phyloP scores from a whole-genome alignment of 1,284 basidiomycete species.

The Ustilago sp. region DNA sequence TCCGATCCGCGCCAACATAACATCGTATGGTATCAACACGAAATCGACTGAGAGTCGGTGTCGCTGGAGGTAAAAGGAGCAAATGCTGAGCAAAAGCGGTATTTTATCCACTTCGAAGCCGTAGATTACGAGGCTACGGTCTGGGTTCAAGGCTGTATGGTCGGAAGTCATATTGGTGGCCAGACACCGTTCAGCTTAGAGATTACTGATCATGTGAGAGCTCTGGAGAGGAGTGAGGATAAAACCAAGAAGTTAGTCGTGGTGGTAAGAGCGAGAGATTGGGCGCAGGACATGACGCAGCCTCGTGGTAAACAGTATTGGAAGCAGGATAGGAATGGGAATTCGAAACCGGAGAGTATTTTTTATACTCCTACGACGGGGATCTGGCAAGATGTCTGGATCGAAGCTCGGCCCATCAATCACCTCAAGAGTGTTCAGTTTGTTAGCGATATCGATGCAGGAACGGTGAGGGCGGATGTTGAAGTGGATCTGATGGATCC shows the following conservation, averaged over 20 bases:
- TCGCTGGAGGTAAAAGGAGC: neutral
- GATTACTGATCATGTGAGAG: slow-evolving; percentile 28
- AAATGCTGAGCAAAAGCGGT: slow-evolving; percentile 3
- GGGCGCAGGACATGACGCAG: slow-evolving; percentile 41
- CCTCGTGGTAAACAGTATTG: slow-evolving; percentile 58
- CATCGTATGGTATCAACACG: slow-evolving; percentile 29
- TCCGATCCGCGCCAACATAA: slow-evolving; percentile 10
- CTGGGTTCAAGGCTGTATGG: slow-evolving; percentile 36
- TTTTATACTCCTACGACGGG: slow-evolving; percentile 56
- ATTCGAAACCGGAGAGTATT: slow-evolving; percentile 40
- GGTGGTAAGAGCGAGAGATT: slow-evolving; percentile 37
- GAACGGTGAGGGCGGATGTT: slow-evolving; percentile 41
- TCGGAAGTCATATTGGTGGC: slow-evolving; percentile 30
- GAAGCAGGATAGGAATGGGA: slow-evolving; percentile 27
- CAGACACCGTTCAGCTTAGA: slow-evolving; percentile 42
- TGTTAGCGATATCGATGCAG: slow-evolving; percentile 44
- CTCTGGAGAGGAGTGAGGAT: neutral
- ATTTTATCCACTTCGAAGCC: slow-evolving; percentile 50
- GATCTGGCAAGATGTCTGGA: slow-evolving; percentile 50
- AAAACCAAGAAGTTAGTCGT: slow-evolving; percentile 9
- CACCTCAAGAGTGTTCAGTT: slow-evolving; percentile 29
- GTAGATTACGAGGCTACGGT: slow-evolving; percentile 53
- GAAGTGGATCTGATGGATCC: slow-evolving; percentile 16
- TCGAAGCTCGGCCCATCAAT: slow-evolving; percentile 32
- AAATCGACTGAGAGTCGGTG: slow-evolving; percentile 1